Base-by-base conservation (phyloP, 202 grass and related monocot genomes). In the Schoenoplectus tabernaemontani region DNA sequence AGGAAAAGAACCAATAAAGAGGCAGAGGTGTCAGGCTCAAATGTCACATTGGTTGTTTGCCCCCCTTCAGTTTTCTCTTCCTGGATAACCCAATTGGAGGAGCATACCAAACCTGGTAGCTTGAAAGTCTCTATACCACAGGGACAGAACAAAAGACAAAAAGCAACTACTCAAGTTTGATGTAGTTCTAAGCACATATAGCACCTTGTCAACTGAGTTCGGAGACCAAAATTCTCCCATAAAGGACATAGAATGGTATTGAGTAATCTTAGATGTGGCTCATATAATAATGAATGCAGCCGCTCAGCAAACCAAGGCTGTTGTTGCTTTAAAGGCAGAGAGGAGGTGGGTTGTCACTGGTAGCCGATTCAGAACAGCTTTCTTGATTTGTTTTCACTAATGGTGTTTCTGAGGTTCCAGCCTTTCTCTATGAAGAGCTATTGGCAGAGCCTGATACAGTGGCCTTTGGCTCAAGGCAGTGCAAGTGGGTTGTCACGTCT, bases 51-150 rank as follows among this genome's bases (percentile, higher is more conserved):
- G 23, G 84, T 97, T 68, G 86, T 97, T 24, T 97, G 95, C 75
- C 95, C 91, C 0, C 89, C 81, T 19, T 97, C 87, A 2, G 95
- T 97, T 41, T 90, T 97, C 67, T 94, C 91, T 11, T 88, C 95
- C 62, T 97, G 95, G 95, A 93, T 97, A 71, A 92, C 84, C 64
- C 95, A 97, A 50, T 61, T 97, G 68, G 95, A 97, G 87, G 91
- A 97, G 62, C 91, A 97, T 56, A 69, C 92, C 0, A 79, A 28
- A 62, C 67, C 75, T 5, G 88, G 91, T 54, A 89, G 87, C 44
- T 76, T 98, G 63, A 98, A 89, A 76, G 86, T 89, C 19, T 67
- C 30, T 98, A 44, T 98, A 89, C 83, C 95, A 98, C 76, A 91
- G 95, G 9, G 89, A 90, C 47, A 68, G 95, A 11, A 98, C 91